Conservation (phyloP, 768 basidiomycete genomes). For the Tephrocybe sp. region DNA sequence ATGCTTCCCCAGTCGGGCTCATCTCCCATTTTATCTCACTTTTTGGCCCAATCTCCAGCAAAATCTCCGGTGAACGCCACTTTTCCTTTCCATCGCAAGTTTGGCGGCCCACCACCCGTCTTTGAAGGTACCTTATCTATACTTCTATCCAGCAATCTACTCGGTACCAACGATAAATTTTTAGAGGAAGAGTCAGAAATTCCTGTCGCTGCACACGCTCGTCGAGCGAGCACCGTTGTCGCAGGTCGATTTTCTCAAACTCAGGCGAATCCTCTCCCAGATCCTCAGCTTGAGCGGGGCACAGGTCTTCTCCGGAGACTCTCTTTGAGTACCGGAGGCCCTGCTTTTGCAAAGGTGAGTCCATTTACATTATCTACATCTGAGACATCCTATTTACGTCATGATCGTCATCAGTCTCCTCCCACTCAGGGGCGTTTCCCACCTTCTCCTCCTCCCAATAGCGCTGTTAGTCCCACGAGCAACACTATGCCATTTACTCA, state of each 20-base stretch:
- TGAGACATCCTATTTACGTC: conserved; percentile 8
- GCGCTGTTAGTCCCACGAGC: conserved; percentile 40
- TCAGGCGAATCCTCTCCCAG: conserved; percentile 37
- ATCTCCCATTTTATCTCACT: conserved; percentile 72
- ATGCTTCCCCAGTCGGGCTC: conserved; percentile 52
- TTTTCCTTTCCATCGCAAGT: conserved; percentile 62
- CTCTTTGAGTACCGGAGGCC: conserved; percentile 52
- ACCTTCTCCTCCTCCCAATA: conserved; percentile 50
- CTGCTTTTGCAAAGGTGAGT: conserved; percentile 55
- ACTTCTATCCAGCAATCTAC: neutral
- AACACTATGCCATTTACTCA: conserved; percentile 26
- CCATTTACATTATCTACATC: neutral
- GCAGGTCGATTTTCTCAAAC: conserved; percentile 52
- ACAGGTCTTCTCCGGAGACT: conserved; percentile 71
- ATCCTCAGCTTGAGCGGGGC: conserved; percentile 59
- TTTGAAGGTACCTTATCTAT: conserved; percentile 51
- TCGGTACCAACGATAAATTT: conserved; percentile 19
- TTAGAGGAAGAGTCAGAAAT: conserved; percentile 39
- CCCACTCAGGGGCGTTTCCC: conserved; percentile 26
- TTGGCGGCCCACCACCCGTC: conserved; percentile 46
- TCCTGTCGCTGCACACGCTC: conserved; percentile 44
- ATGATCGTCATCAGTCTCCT: conserved; percentile 20
- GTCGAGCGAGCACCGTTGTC: conserved; percentile 59
- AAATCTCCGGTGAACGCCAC: conserved; percentile 43
- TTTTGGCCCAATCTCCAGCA: conserved; percentile 60